phyloP scores from a whole-genome alignment of 2,329 filamentous ascomycete genomes.

The Pezicula rhizophila region DNA sequence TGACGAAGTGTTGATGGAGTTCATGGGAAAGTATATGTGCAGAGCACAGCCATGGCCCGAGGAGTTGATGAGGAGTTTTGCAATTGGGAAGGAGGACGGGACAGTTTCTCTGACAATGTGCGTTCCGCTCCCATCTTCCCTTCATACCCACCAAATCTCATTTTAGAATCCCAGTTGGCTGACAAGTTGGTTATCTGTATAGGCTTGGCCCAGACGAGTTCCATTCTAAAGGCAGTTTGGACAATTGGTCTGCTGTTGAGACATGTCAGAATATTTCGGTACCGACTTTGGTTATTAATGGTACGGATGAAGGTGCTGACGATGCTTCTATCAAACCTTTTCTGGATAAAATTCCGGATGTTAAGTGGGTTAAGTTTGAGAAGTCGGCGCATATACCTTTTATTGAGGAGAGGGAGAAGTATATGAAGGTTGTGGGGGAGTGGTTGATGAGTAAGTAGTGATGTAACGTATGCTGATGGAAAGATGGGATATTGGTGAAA shows the following conservation, averaged over 20 bases:
- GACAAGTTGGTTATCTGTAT: background rate
- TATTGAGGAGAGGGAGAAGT: conserved; percentile 32
- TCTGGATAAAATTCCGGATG: conserved; percentile 29
- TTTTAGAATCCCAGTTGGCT: background rate
- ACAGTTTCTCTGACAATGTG: conserved; percentile 24
- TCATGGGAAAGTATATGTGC: conserved; percentile 3
- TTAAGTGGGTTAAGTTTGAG: conserved; percentile 31
- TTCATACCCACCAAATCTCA: background rate
- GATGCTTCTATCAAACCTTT: conserved; percentile 28
- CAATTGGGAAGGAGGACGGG: conserved; percentile 17
- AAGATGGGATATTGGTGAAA: too few relatives aligned
- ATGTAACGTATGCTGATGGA: too few relatives aligned
- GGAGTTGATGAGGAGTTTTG: conserved; percentile 12
- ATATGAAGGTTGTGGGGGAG: conserved; percentile 26
- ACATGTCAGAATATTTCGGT: conserved; percentile 30
- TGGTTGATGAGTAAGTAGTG: conserved; percentile 8
- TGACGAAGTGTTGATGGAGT: conserved; percentile 5
- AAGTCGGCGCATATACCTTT: conserved; percentile 23
- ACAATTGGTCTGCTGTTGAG: conserved; percentile 30
- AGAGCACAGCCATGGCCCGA: background rate
- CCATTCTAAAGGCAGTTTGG: conserved; percentile 29
- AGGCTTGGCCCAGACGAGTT: conserved; percentile 32
- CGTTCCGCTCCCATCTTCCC: background rate
- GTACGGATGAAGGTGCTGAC: conserved; percentile 27
- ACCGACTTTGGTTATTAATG: conserved; percentile 35